Conservation (phyloP, 2,329 filamentous ascomycete species). For the Nigrospora osmanthi region DNA sequence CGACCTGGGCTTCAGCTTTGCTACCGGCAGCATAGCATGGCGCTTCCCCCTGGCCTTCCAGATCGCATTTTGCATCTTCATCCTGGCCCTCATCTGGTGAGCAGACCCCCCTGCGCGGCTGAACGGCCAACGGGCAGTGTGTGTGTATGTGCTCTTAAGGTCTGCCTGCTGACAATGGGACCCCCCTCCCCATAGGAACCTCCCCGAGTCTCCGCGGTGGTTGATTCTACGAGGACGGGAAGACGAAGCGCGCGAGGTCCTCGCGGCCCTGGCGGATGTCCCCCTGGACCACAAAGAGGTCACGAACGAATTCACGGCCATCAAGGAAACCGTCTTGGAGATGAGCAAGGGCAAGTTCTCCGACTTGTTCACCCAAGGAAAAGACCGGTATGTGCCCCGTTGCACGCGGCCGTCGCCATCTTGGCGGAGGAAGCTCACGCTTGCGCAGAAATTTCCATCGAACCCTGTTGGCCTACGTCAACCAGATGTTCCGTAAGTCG, state of each 20-base stretch:
- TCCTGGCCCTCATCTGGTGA: conserved; percentile 42
- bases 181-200: conserved; percentile 3
- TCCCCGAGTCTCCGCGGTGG: conserved; percentile 45
- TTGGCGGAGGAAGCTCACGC: not conserved
- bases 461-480: conserved; percentile 45
- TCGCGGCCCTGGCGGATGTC: conserved; percentile 30
- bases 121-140: no score
- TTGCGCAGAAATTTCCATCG: conserved; percentile 39
- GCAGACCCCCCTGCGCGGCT: not conserved
- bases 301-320: conserved; percentile 40
- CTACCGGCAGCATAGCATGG: conserved; percentile 43
- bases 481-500: conserved; percentile 40
- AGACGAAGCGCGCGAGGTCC: conserved; percentile 33
- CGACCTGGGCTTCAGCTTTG: conserved; percentile 48
- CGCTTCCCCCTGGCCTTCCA: conserved; percentile 54
- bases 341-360: conserved; percentile 41
- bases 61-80: conserved; percentile 50
- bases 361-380: conserved; percentile 51
- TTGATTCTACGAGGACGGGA: conserved; percentile 34
- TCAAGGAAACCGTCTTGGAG: conserved; percentile 62
- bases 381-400: conserved; percentile 29
- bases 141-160: no score
- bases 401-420: no score
- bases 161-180: not conserved
- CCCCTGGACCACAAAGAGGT: conserved; percentile 43